Percentiles rank a stretch among this genome's conserved stretches.
Conservation (phyloP, 768 basidiomycete species). For the Mycena haematopus region DNA sequence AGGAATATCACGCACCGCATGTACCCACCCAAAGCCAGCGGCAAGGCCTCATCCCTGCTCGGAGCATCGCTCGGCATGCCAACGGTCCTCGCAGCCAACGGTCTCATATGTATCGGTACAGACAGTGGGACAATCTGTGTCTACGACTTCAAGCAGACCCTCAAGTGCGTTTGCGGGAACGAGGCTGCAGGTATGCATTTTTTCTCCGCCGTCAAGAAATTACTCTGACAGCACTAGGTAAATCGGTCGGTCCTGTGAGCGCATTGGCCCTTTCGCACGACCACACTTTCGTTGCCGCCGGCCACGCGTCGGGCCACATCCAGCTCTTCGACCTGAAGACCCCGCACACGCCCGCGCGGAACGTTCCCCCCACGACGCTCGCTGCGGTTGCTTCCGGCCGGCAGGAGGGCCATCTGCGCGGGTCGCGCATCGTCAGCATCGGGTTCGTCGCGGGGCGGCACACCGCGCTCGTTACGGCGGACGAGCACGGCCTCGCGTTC, state of each 20-base stretch:
- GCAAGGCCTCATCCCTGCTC: constrained; percentile 68
- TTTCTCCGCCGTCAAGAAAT: not conserved
- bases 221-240: constrained; percentile 49
- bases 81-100: constrained; percentile 84
- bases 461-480: constrained; percentile 90
- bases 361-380: constrained; percentile 72
- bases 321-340: constrained; percentile 84
- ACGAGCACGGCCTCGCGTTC: constrained; percentile 91
- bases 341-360: constrained; percentile 70
- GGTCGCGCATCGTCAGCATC: constrained; percentile 80
- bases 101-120: constrained; percentile 89
- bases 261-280: constrained; percentile 91
- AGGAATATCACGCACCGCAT: constrained; percentile 63
- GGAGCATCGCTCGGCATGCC: constrained; percentile 70
- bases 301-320: constrained; percentile 84
- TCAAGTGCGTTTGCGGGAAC: constrained; percentile 80
- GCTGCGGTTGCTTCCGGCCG: constrained; percentile 74
- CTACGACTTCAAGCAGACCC: constrained; percentile 89
- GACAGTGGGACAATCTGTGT: constrained; percentile 78
- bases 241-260: constrained; percentile 76
- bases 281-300: constrained; percentile 90
- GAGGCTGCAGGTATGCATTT: constrained; percentile 61
- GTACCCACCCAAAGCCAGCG: constrained; percentile 50
- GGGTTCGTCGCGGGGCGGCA: constrained; percentile 91
- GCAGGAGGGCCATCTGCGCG: constrained; percentile 84